A percentile compares a stretch with the other conserved stretches of the same genome.
Evolutionary conservation across 768 basidiomycete species (phyloP).

Genomic region (Suillus weaverae): DNA sequence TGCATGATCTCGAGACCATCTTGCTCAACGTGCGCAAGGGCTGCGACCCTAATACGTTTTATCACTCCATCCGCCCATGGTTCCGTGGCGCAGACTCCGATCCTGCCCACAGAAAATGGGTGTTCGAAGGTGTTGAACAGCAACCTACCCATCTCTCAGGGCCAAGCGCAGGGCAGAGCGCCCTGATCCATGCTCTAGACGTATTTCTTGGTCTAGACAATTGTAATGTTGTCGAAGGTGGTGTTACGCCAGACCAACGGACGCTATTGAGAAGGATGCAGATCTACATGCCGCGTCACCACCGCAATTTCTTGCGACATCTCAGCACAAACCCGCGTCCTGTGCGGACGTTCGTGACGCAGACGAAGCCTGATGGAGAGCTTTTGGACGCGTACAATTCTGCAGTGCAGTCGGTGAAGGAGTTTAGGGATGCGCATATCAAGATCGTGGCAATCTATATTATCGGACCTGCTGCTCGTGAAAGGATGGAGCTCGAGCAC

Average conservation of each 20-base stretch:
- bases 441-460: constrained; percentile 75
- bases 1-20: constrained; percentile 60
- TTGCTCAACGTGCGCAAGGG: constrained; percentile 65
- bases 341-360: constrained; percentile 53
- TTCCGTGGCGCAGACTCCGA: constrained; percentile 70
- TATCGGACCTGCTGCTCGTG: constrained; percentile 56
- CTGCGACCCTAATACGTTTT: constrained; percentile 74
- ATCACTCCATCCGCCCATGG: constrained; percentile 76
- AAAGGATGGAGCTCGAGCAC: constrained; percentile 16
- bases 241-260: constrained; percentile 15
- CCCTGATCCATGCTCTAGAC: constrained; percentile 72
- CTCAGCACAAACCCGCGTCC: constrained; percentile 60
- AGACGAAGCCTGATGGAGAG: constrained; percentile 19
- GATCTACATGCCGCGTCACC: constrained; percentile 79
- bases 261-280: constrained; percentile 74
- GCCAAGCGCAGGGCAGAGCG: constrained; percentile 82
- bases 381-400: constrained; percentile 60
- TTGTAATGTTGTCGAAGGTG: constrained; percentile 28
- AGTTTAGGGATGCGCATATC: constrained; percentile 77
- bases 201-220: constrained; percentile 69
- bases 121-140: constrained; percentile 60
- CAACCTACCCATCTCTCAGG: constrained; percentile 64
- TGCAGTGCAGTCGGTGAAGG: constrained; percentile 64
- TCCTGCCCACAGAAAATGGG: constrained; percentile 44
- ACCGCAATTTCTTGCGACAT: constrained; percentile 75